Base-by-base conservation (phyloP, 768 basidiomycete genomes). In the Russula dissimulans region DNA sequence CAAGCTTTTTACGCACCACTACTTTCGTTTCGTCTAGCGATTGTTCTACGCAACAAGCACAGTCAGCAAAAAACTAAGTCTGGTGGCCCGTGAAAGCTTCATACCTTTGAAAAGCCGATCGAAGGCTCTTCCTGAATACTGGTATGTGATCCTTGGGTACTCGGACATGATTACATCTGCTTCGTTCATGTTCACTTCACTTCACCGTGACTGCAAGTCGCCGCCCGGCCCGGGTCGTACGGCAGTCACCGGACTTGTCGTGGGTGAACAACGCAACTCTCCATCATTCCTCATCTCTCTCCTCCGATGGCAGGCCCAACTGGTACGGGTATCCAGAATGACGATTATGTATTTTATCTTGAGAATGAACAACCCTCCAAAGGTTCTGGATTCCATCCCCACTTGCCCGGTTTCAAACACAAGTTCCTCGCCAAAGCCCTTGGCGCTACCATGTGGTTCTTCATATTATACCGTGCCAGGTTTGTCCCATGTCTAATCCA, bases 381-480 rank as follows among this genome's bases (percentile, higher is more conserved):
- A 85, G 85, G 78, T 67, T 74, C 85, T 74, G 94, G 92, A 65
- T 95, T 95, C 69, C 80, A 92, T 72, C 93, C 93, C 42, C 93
- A 93, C 71, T 78, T 93, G 32, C 90, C 92, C 9, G 83, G 87
- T 12, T 78, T 83, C 68, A 82, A 78, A 68, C 84, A 93, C 73
- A 82, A 80, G 60, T 83, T 91, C 71, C 78, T 95, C 34, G 81
- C 88, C 31, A 94, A 93, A 74, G 84, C 83, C 61, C 77, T 97
- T 47, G 94, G 94, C 51, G 94, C 93, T 38, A 82, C 85, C 29
- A 95, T 97, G 94, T 97, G 94, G 94, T 95, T 95, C 83, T 97
- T 94, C 78, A 93, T 97, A 71, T 95, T 97, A 78, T 97, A 95
- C 75, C 85, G 94, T 58, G 87, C 89, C 65, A 79, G 92, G 94